A percentile compares a stretch with the other conserved stretches of the same genome.
Evolutionary conservation across 1,284 basidiomycete species (phyloP).

Genomic region (Coriolopsis trogii): DNA sequence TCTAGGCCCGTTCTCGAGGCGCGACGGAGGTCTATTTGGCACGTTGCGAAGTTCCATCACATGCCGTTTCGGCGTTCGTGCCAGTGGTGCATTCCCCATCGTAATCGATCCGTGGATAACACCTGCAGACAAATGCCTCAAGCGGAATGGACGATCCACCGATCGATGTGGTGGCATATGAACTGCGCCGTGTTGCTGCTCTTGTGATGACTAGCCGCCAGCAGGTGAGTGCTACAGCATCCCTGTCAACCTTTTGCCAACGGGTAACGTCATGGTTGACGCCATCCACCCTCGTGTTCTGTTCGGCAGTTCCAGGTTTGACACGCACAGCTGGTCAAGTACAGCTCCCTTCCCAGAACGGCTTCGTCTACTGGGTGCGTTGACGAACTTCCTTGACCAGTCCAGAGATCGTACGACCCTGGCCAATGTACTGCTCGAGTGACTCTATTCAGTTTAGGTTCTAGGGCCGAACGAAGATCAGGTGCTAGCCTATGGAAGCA

Average conservation of each 20-base stretch:
- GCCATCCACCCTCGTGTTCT: constrained; percentile 20
- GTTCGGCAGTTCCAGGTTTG: constrained; percentile 5
- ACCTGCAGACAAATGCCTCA: background rate
- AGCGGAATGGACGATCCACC: constrained; percentile 15
- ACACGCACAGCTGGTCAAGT: constrained; percentile 1
- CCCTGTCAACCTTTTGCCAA: constrained; percentile 9
- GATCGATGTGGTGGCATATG: constrained; percentile 1
- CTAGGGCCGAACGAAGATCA: constrained; percentile 23
- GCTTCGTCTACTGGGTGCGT: constrained; percentile 1
- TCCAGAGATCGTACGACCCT: no score
- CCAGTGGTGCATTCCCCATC: constrained; percentile 3
- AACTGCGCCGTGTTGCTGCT: constrained; percentile 2
- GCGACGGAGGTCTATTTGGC: constrained; percentile 6
- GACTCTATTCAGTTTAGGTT: constrained; percentile 12
- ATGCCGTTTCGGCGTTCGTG: constrained; percentile 2
- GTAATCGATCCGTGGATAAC: no score
- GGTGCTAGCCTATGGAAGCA: constrained; percentile 18
- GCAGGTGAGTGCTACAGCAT: no score
- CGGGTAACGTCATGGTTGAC: constrained; percentile 21
- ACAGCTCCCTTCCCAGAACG: constrained; percentile 7
- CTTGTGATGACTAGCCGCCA: no score
- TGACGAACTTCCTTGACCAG: background rate
- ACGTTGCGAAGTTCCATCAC: constrained; percentile 19
- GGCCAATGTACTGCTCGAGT: no score
- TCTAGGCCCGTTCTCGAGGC: constrained; percentile 16